Base-by-base conservation (phyloP, 208 protist species). In the Crithidia mellificae region DNA sequence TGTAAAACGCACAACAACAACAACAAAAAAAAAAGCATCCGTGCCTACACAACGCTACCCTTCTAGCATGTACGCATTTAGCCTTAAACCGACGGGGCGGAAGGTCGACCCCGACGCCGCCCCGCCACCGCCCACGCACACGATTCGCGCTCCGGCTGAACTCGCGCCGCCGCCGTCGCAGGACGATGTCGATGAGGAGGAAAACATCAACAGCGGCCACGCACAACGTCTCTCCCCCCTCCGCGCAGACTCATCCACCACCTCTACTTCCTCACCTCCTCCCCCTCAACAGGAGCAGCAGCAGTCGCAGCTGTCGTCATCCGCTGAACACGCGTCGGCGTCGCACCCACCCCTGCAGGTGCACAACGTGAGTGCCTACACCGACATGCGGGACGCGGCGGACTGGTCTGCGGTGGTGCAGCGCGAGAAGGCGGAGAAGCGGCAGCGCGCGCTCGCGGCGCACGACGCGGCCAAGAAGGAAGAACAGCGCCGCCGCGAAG, bases 1-100 rank as follows among this genome's bases (percentile, higher is more conserved):
- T n/a, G n/a, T n/a, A n/a, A n/a, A n/a, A n/a, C n/a, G n/a, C n/a
- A n/a, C n/a, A n/a, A n/a, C n/a, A n/a, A n/a, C n/a, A n/a, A n/a
- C n/a, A n/a, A n/a, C n/a, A n/a, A n/a, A n/a, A n/a, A n/a, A n/a
- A n/a, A n/a, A n/a, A n/a, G n/a, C n/a, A n/a, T n/a, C n/a, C n/a
- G n/a, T n/a, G n/a, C n/a, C n/a, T n/a, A n/a, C n/a, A n/a, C n/a
- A n/a, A n/a, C n/a, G n/a, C n/a, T n/a, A n/a, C n/a, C n/a, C n/a
- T n/a, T n/a, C n/a, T n/a, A n/a, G n/a, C 9, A 74, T 74, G 68
- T 74, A 74, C 36, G 24, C 36, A 9, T 74, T 74, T 38, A 63
- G 51, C 19, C 34, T 74, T 15, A 50, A 56, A 0, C 51, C 61
- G 43, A 67, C 59, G 1, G 57, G 50, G 38, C 58, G 41, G 25